Evolutionary conservation across 495 filamentous ascomycete species (phyloP), one percentile per base, ranked within the genome.

Genomic region (Chaetomidium leptoderma): DNA sequence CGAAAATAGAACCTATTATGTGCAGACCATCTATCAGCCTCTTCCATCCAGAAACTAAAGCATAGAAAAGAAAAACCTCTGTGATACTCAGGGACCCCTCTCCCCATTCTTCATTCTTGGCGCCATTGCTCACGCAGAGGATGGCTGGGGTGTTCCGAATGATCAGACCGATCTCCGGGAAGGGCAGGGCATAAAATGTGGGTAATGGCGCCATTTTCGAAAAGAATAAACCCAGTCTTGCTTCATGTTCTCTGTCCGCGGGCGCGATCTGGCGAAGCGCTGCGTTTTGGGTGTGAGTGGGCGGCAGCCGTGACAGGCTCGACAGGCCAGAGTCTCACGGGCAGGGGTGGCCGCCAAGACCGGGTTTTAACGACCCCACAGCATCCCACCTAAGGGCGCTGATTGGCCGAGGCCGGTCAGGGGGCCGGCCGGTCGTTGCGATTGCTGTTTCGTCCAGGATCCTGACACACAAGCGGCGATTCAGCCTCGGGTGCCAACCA

Each of bases 141-240:
- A n/a, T n/a, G n/a, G n/a, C n/a, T n/a, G n/a, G n/a, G n/a, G n/a
- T n/a, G n/a, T n/a, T n/a, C n/a, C n/a, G 50, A 55, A 56, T 58
- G 61, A 59, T 64, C 59, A 59, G 58, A 62, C 60, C 63, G 64
- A 67, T 63, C 53, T 46, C 35, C 63, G 61, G 53, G 24, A 46
- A 56, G 40, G 24, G 46, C 36, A 57, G 43, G 61, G 62, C 40
- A 61, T 57, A 36, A 40, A 49, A 63, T 57, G 73, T 72, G 71
- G 72, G 62, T 64, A 70, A 73, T 76, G 66, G 64, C 66, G 66
- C 73, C 68, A 74, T 62, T 69, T 66, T 62, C 13, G 40, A 53
- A 27, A 52, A 21, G 45, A 3, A 16, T n/a, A 36, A 17, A 8
- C 42, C 53, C 32, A 48, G 53, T 16, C 17, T 7, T 56, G 53